Percentiles rank a stretch among this genome's conserved stretches.
phyloP scores from a whole-genome alignment of 2,329 filamentous ascomycete species.

The Penicillium corylophilum region DNA sequence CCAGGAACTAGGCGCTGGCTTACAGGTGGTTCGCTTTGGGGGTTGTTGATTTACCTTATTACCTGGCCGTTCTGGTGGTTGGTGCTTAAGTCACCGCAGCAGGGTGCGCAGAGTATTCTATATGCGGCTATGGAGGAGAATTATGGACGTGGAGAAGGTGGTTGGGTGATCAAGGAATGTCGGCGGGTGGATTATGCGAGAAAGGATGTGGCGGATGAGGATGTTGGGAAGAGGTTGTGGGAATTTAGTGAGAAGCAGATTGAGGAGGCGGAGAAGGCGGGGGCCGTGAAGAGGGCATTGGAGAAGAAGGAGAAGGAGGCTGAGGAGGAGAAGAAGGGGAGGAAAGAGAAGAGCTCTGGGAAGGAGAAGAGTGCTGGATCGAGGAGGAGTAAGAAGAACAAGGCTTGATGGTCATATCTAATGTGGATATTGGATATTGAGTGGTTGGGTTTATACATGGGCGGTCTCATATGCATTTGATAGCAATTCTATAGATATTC shows the following conservation, averaged over 20 bases:
- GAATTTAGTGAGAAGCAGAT: conserved; percentile 83
- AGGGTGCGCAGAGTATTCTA: conserved; percentile 83
- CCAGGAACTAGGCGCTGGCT: conserved; percentile 86
- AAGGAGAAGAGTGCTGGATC: conserved; percentile 39
- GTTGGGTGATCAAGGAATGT: conserved; percentile 84
- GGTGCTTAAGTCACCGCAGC: conserved; percentile 76
- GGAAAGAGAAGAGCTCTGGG: conserved; percentile 19
- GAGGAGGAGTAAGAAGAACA: conserved; percentile 40
- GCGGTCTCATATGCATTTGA: no score
- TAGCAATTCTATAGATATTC: not conserved
- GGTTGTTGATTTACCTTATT: conserved; percentile 71
- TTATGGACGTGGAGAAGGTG: conserved; percentile 64
- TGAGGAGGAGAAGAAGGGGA: conserved; percentile 21
- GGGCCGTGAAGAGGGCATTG: conserved; percentile 61
- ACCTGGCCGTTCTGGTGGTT: conserved; percentile 84
- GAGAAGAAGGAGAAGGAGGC: conserved; percentile 54
- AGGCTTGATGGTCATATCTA: no score
- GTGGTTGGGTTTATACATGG: not conserved
- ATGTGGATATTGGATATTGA: not conserved
- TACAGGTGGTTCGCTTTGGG: conserved; percentile 77
- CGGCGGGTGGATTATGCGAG: conserved; percentile 70
- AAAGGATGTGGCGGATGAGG: conserved; percentile 74
- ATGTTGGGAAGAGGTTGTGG: conserved; percentile 82
- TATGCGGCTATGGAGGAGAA: conserved; percentile 79
- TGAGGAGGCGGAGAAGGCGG: conserved; percentile 75